phyloP scores from a whole-genome alignment of 805 yeast species.

The Kurtzmaniella fragi region DNA sequence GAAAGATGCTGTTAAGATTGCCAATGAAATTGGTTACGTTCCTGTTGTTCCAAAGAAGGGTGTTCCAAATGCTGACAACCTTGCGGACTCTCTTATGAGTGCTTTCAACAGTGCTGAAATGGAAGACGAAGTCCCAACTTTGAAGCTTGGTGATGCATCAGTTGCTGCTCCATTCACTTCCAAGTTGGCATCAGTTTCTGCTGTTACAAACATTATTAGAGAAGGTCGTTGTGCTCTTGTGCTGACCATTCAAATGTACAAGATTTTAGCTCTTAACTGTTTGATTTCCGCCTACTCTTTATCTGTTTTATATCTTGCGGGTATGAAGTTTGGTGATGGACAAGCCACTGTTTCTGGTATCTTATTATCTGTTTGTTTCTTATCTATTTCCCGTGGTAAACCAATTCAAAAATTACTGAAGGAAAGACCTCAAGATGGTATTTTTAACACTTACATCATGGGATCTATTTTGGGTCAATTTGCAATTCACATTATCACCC shows the following conservation, averaged over 20 bases:
- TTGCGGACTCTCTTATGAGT: constrained; percentile 62
- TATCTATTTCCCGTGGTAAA: constrained; percentile 90
- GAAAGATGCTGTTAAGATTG: constrained; percentile 52
- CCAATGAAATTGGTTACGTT: constrained; percentile 32
- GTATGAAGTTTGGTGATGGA: constrained; percentile 96
- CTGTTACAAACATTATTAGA: constrained; percentile 90
- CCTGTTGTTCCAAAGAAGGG: constrained; percentile 11
- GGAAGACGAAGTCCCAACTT: constrained; percentile 86
- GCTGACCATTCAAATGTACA: constrained; percentile 98
- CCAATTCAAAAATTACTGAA: constrained; percentile 84
- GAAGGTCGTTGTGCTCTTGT: constrained; percentile 98
- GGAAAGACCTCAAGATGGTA: constrained; percentile 96
- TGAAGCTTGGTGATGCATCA: constrained; percentile 96
- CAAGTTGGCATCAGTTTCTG: constrained; percentile 82
- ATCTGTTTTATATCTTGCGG: constrained; percentile 91
- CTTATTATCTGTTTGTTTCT: constrained; percentile 87
- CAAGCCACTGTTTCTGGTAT: constrained; percentile 97
- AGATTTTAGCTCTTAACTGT: constrained; percentile 94
- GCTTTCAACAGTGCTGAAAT: constrained; percentile 49
- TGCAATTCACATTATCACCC: constrained; percentile 81
- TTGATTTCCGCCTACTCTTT: constrained; percentile 93
- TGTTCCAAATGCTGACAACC: constrained; percentile 28
- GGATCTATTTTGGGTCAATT: constrained; percentile 96
- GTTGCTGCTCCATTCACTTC: constrained; percentile 99
- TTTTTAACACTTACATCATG: constrained; percentile 92